Percentiles rank a stretch among this genome's conserved stretches.
Conservation (phyloP, 1,284 basidiomycete genomes). For the Moesziomyces sp. region DNA sequence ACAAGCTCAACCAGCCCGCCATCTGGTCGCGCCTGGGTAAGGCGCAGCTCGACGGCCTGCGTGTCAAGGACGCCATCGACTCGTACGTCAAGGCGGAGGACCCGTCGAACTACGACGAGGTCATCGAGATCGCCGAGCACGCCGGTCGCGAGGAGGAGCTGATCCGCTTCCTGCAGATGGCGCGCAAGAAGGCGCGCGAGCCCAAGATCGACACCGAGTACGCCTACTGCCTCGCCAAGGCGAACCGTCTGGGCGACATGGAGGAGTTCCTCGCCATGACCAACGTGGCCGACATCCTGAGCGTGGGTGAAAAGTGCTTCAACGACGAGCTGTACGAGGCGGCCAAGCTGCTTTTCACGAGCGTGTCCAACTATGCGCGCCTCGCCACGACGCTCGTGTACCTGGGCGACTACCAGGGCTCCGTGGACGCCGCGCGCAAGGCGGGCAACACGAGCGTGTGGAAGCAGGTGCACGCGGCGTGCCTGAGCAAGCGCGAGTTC, state of each 20-base stretch:
- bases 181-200: conserved; percentile 95
- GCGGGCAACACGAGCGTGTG: conserved; percentile 99
- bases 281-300: conserved; percentile 94
- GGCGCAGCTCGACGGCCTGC: conserved; percentile 97
- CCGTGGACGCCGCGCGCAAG: conserved; percentile 97
- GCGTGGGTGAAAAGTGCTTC: conserved; percentile 99
- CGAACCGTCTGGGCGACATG: conserved; percentile 73
- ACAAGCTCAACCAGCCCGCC: conserved; percentile 94
- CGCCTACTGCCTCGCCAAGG: conserved; percentile 67
- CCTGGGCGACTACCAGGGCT: conserved; percentile 95
- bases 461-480: conserved; percentile 99
- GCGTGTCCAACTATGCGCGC: conserved; percentile 98
- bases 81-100: conserved; percentile 99
- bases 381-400: conserved; percentile 98
- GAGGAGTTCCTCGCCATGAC: conserved; percentile 99
- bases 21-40: conserved; percentile 98
- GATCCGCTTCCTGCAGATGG: conserved; percentile 98
- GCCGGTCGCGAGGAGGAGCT: conserved; percentile 99
- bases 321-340: conserved; percentile 98
- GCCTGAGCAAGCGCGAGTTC: conserved; percentile 97
- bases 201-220: conserved; percentile 93
- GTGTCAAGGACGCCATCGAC: conserved; percentile 98
- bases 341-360: conserved; percentile 91
- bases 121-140: conserved; percentile 94
- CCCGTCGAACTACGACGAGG: conserved; percentile 92